These are phyloP conservation scores for Thamnidium elegans DNA, from an alignment of 192 early-diverging fungal species.

Conservation along the genomic window DNA sequence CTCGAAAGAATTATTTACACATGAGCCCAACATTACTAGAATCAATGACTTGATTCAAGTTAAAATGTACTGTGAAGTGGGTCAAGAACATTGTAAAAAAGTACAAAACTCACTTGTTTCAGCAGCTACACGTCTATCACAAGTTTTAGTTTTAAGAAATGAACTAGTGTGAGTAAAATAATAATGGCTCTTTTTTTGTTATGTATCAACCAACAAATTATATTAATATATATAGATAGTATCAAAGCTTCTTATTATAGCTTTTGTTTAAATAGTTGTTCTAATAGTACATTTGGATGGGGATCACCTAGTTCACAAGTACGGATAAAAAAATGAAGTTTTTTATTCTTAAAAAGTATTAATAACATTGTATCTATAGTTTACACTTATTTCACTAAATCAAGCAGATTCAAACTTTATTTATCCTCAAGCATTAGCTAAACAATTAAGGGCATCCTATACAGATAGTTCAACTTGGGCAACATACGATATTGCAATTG, in stretches of 20 bases:
- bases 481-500: conserved; percentile 24
- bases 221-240: background rate
- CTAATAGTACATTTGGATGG: conserved; percentile 13
- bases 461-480: conserved; percentile 23
- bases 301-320: conserved; percentile 17
- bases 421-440: conserved; percentile 37
- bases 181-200: background rate
- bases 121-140: background rate
- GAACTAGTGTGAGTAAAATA: background rate
- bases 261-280: conserved; percentile 9
- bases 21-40: background rate
- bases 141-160: background rate
- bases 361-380: conserved; percentile 17
- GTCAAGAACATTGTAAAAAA: background rate
- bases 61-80: background rate
- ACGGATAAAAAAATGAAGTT: background rate
- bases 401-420: conserved; percentile 32
- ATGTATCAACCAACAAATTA: too few relatives aligned
- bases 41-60: background rate
- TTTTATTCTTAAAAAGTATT: background rate
- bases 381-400: conserved; percentile 26
- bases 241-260: conserved; percentile 17
- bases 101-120: background rate
- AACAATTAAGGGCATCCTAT: conserved; percentile 23
- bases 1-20: background rate